These are phyloP conservation scores for Penstemon barbatus DNA, from an alignment of 257 asterid species.

Conservation along the genomic window DNA sequence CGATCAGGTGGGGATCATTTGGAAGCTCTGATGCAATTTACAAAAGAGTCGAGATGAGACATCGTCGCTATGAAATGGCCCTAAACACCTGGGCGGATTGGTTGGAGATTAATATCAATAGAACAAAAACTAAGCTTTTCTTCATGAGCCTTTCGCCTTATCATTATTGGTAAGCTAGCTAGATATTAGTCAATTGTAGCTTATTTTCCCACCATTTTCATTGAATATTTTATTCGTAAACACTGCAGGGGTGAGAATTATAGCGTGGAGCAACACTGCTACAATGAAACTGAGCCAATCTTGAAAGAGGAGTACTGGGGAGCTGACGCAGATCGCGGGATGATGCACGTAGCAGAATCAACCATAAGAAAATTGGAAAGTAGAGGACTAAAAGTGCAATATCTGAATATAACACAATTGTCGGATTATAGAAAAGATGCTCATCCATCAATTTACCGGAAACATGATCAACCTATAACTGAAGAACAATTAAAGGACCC, in stretches of 20 bases:
- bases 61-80: constrained; percentile 49
- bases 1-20: constrained; percentile 60
- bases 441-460: constrained; percentile 55
- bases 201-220: not conserved
- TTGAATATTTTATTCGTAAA: not conserved
- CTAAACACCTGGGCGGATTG: constrained; percentile 65
- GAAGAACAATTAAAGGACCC: constrained; percentile 44
- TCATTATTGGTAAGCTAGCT: constrained; percentile 21
- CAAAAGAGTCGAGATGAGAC: constrained; percentile 41
- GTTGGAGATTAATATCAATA: constrained; percentile 55
- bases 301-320: constrained; percentile 39
- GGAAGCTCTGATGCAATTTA: constrained; percentile 43
- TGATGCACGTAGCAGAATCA: constrained; percentile 50
- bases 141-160: constrained; percentile 62
- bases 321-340: constrained; percentile 34
- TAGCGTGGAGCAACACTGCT: constrained; percentile 42
- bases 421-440: constrained; percentile 68
- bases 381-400: constrained; percentile 44
- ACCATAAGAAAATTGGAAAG: constrained; percentile 35
- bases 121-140: constrained; percentile 46
- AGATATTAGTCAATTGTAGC: not conserved
- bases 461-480: constrained; percentile 27
- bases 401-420: constrained; percentile 61
- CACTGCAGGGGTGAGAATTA: constrained; percentile 41
- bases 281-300: constrained; percentile 46